Conservation (phyloP, 1,284 basidiomycete genomes). For the Agroathelia rolfsii region DNA sequence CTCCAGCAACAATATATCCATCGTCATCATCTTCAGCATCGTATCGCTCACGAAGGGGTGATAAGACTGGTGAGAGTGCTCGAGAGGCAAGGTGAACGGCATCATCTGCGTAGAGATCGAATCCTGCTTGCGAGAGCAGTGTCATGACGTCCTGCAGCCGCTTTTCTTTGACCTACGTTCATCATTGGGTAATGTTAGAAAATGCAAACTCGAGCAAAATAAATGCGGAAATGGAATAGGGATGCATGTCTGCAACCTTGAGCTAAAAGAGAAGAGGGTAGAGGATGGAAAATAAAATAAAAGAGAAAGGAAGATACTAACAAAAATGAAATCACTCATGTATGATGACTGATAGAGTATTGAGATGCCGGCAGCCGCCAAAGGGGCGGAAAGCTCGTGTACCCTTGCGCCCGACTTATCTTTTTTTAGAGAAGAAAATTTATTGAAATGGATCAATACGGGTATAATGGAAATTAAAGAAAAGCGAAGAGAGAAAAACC, state of each 20-base stretch:
- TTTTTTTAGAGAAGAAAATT: too few relatives aligned
- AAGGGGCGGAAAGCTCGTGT: conserved; percentile 67
- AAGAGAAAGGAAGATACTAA: conserved; percentile 23
- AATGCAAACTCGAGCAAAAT: too few relatives aligned
- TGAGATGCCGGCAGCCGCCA: conserved; percentile 72
- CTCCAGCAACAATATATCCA: too few relatives aligned
- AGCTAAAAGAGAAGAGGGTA: not conserved
- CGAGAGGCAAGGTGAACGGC: conserved; percentile 29
- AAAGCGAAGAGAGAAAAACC: conserved; percentile 12
- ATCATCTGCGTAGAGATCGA: conserved; percentile 57
- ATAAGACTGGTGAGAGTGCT: conserved; percentile 27
- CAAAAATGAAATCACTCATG: conserved; percentile 78
- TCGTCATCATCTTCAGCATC: too few relatives aligned
- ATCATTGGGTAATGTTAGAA: too few relatives aligned
- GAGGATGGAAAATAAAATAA: not conserved
- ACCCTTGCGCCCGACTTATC: conserved; percentile 67
- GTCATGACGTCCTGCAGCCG: conserved; percentile 53
- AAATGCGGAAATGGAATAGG: conserved; percentile 2
- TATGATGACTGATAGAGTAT: conserved; percentile 82
- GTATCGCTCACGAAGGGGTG: conserved; percentile 27
- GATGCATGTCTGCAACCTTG: conserved; percentile 6
- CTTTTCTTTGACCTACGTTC: conserved; percentile 52
- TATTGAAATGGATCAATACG: too few relatives aligned
- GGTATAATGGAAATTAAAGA: conserved; percentile 1
- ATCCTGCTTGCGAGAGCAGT: conserved; percentile 51